phyloP scores from a whole-genome alignment of 495 filamentous ascomycete species.

The Hyaloscypha hepaticicola region DNA sequence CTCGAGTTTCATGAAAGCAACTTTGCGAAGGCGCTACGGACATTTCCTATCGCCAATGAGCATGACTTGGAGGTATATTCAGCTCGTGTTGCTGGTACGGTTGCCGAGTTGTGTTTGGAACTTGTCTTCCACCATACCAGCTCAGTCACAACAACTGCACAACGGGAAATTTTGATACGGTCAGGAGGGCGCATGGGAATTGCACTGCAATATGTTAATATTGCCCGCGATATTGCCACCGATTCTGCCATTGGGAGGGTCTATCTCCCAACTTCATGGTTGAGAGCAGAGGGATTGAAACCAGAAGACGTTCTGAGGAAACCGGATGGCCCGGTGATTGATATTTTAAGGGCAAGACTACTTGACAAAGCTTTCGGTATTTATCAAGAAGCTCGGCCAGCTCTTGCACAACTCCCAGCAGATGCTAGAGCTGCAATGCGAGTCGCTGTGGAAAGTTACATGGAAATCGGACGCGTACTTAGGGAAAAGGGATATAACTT shows the following conservation, averaged over 20 bases:
- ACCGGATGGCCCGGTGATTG: slow-evolving; percentile 41
- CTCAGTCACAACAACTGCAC: slow-evolving; percentile 19
- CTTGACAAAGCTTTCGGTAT: slow-evolving; percentile 55
- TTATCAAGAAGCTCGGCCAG: slow-evolving; percentile 47
- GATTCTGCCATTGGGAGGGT: slow-evolving; percentile 61
- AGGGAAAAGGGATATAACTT: slow-evolving; percentile 42
- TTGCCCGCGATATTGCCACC: slow-evolving; percentile 63
- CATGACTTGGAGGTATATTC: slow-evolving; percentile 56
- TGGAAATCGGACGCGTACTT: slow-evolving; percentile 67
- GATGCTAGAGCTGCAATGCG: slow-evolving; percentile 58
- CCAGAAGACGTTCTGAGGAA: slow-evolving; percentile 50
- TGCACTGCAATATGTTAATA: slow-evolving; percentile 69
- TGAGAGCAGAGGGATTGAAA: slow-evolving; percentile 52
- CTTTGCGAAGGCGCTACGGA: slow-evolving; percentile 3
- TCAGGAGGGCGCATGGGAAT: slow-evolving; percentile 62
- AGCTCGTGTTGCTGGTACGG: slow-evolving; percentile 62
- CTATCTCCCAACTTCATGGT: slow-evolving; percentile 62
- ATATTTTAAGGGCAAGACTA: slow-evolving; percentile 48
- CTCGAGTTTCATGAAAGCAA: slow-evolving; percentile 42
- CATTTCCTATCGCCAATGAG: slow-evolving; percentile 55
- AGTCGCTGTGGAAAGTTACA: slow-evolving; percentile 70
- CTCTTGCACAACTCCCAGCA: slow-evolving; percentile 55
- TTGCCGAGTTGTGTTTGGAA: slow-evolving; percentile 62
- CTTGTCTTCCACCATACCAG: slow-evolving; percentile 56
- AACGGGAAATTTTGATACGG: slow-evolving; percentile 35